A percentile compares a stretch with the other conserved stretches of the same genome.
Conservation (phyloP, 768 basidiomycete species). For the Tricholomella constricta region DNA sequence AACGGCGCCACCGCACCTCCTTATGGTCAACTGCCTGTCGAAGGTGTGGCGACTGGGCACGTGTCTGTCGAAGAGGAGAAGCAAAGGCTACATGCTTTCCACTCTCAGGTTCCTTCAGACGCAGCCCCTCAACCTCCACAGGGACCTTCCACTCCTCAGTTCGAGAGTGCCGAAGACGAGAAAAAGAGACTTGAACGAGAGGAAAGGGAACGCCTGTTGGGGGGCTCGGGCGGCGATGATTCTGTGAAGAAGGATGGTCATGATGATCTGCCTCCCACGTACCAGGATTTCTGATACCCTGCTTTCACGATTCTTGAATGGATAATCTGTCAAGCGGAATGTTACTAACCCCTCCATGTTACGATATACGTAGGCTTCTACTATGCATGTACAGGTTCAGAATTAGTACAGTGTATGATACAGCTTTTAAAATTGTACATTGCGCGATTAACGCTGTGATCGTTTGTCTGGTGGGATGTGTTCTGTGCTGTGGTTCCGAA, state of each 20-base stretch:
- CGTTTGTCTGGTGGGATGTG: too few species aligned
- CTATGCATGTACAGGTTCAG: constrained; percentile 9
- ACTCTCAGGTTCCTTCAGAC: constrained; percentile 31
- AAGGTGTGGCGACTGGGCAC: constrained; percentile 23
- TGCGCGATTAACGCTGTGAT: too few species aligned
- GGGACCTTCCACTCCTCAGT: constrained; percentile 20
- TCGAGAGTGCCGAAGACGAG: constrained; percentile 63
- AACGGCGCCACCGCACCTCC: constrained; percentile 24
- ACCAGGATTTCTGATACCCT: constrained; percentile 37
- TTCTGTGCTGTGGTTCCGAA: constrained; percentile 7
- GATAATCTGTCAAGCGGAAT: neutral
- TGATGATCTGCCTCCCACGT: constrained; percentile 51
- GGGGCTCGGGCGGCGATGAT: constrained; percentile 13
- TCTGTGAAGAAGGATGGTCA: constrained; percentile 31
- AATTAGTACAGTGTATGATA: constrained; percentile 13
- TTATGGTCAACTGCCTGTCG: constrained; percentile 29
- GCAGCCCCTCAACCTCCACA: constrained; percentile 11
- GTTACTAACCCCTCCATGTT: neutral
- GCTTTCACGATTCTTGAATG: neutral
- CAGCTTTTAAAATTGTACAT: neutral
- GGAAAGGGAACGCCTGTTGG: constrained; percentile 58
- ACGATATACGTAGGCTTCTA: neutral
- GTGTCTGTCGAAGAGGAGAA: constrained; percentile 71
- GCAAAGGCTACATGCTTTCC: constrained; percentile 47
- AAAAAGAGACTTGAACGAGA: constrained; percentile 66